These are phyloP conservation scores for Trametes cingulata DNA, from an alignment of 768 basidiomycete genomes.

Conservation along the genomic window DNA sequence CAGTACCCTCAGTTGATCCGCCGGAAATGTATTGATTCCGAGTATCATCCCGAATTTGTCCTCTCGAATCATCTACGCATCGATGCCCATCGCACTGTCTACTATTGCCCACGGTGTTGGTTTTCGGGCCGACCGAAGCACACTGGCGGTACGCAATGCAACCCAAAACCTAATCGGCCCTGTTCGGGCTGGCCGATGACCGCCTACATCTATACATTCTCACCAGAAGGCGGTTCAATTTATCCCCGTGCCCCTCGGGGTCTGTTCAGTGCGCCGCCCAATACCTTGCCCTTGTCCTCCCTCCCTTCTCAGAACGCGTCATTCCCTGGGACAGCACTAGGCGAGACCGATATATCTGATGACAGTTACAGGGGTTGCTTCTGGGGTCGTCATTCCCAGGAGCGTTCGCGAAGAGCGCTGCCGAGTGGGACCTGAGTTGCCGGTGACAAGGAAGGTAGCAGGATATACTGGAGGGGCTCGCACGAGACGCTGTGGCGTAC, in stretches of 20 bases:
- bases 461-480: background rate
- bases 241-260: background rate
- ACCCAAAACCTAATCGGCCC: slow-evolving; percentile 16
- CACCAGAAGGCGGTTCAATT: background rate
- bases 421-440: background rate
- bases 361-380: background rate
- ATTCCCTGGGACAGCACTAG: background rate
- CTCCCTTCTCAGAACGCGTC: background rate
- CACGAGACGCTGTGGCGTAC: background rate
- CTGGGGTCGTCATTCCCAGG: background rate
- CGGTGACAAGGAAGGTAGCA: background rate
- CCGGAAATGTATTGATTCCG: background rate
- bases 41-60: background rate
- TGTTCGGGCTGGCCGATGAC: background rate
- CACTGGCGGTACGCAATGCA: background rate
- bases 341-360: background rate
- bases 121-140: slow-evolving; percentile 7
- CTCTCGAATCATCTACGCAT: background rate
- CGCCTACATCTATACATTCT: background rate
- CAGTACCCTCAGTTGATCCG: background rate
- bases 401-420: background rate
- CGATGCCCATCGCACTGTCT: no score
- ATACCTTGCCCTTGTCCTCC: no score
- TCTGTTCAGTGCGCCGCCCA: background rate
- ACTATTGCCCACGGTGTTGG: background rate